A percentile compares a stretch with the other conserved stretches of the same genome.
Conservation (phyloP, 768 basidiomycete species). For the Pulveroboletus sp. region DNA sequence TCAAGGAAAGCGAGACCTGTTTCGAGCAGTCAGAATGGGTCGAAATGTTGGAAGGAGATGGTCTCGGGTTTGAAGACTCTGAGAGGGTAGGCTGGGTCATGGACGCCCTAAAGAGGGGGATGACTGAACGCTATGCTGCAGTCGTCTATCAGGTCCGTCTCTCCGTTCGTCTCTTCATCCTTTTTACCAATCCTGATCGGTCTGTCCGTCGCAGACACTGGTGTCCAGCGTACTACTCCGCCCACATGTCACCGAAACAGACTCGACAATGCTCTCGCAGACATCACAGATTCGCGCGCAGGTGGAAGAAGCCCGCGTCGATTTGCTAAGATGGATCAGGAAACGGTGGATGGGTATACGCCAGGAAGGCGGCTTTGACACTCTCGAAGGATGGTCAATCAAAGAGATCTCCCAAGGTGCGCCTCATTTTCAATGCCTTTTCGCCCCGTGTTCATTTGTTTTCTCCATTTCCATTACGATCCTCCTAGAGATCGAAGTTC, state of each 20-base stretch:
- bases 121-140: conserved; percentile 61
- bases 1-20: conserved; percentile 55
- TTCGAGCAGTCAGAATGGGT: conserved; percentile 70
- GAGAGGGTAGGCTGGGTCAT: conserved; percentile 79
- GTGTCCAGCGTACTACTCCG: conserved; percentile 71
- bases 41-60: conserved; percentile 70
- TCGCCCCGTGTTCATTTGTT: not conserved
- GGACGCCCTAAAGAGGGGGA: conserved; percentile 56
- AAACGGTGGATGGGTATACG: conserved; percentile 74
- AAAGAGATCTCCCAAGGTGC: conserved; percentile 64
- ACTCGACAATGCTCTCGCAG: conserved; percentile 58
- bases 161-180: not conserved
- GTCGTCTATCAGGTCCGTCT: conserved; percentile 69
- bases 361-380: conserved; percentile 75
- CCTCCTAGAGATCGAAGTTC: conserved; percentile 71
- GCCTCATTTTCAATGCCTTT: not conserved
- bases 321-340: conserved; percentile 57
- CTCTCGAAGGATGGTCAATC: conserved; percentile 81
- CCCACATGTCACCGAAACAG: conserved; percentile 55
- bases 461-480: not conserved
- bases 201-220: conserved; percentile 45
- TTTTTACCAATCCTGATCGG: not conserved
- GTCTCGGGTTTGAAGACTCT: conserved; percentile 67
- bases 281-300: conserved; percentile 69
- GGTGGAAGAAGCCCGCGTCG: conserved; percentile 62